A percentile compares a stretch with the other conserved stretches of the same genome.
Conservation (phyloP, 2,329 filamentous ascomycete species). For the Diaporthe longicolla region DNA sequence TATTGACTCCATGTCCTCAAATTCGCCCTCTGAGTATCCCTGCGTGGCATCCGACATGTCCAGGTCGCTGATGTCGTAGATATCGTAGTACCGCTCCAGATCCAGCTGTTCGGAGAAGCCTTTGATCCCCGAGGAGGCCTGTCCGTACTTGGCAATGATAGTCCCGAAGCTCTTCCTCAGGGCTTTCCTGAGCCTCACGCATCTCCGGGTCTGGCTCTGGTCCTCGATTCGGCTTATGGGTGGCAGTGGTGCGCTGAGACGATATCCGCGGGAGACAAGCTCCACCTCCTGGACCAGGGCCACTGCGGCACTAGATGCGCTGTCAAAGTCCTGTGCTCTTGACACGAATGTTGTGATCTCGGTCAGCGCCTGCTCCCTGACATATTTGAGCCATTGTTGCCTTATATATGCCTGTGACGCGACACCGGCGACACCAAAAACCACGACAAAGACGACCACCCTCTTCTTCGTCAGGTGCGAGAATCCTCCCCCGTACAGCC, state of each 20-base stretch:
- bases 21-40: constrained; percentile 74
- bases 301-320: constrained; percentile 80
- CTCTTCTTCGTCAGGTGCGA: constrained; percentile 70
- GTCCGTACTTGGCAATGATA: constrained; percentile 79
- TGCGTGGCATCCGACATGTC: constrained; percentile 80
- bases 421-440: constrained; percentile 67
- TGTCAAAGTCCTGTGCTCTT: constrained; percentile 85
- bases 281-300: constrained; percentile 95
- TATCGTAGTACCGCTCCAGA: constrained; percentile 92
- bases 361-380: constrained; percentile 80
- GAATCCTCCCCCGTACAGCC: constrained; percentile 70
- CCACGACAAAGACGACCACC: constrained; percentile 60
- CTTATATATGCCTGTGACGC: constrained; percentile 80
- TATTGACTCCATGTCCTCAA: constrained; percentile 83
- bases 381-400: constrained; percentile 85
- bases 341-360: constrained; percentile 78
- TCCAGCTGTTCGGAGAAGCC: constrained; percentile 84
- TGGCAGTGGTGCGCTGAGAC: constrained; percentile 81
- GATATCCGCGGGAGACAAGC: constrained; percentile 86
- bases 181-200: constrained; percentile 82
- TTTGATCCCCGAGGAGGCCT: constrained; percentile 77
- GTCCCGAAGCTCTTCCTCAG: constrained; percentile 79
- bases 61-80: constrained; percentile 83
- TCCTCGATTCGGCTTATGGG: constrained; percentile 95
- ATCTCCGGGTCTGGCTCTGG: constrained; percentile 82